Evolutionary conservation across 495 filamentous ascomycete species (phyloP).

Genomic region (Aspergillus biplanus): DNA sequence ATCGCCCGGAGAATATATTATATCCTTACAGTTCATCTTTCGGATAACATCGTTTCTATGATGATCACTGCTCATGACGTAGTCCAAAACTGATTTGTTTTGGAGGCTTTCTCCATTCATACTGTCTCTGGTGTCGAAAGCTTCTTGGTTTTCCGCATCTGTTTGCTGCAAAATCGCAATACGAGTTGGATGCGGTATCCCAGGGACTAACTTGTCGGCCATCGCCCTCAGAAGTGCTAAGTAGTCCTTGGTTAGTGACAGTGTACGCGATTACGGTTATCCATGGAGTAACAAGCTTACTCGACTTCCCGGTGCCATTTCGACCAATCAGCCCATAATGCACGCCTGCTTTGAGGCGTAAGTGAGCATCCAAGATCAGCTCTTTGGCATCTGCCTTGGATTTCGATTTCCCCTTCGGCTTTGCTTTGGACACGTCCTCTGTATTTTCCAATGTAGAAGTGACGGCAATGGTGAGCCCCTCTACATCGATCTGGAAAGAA

Average conservation of each 20-base stretch:
- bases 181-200: constrained; percentile 68
- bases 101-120: constrained; percentile 17
- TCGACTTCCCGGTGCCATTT: constrained; percentile 83
- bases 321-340: constrained; percentile 76
- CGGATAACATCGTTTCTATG: constrained; percentile 58
- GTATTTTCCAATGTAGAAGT: constrained; percentile 35
- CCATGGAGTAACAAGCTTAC: constrained; percentile 43
- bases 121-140: constrained; percentile 21
- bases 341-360: constrained; percentile 69
- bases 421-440: constrained; percentile 39
- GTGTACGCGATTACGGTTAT: neutral
- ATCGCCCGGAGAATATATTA: neutral
- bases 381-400: constrained; percentile 60
- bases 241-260: neutral
- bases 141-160: constrained; percentile 31
- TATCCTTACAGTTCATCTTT: constrained; percentile 59
- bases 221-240: constrained; percentile 73
- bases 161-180: constrained; percentile 78
- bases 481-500: constrained; percentile 62
- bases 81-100: constrained; percentile 59
- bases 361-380: constrained; percentile 66
- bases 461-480: constrained; percentile 66
- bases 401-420: constrained; percentile 57
- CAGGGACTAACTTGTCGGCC: constrained; percentile 76
- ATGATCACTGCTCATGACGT: constrained; percentile 68